These are phyloP conservation scores for Clavispora fructus DNA, from an alignment of 805 yeast genomes.

Conservation along the genomic window DNA sequence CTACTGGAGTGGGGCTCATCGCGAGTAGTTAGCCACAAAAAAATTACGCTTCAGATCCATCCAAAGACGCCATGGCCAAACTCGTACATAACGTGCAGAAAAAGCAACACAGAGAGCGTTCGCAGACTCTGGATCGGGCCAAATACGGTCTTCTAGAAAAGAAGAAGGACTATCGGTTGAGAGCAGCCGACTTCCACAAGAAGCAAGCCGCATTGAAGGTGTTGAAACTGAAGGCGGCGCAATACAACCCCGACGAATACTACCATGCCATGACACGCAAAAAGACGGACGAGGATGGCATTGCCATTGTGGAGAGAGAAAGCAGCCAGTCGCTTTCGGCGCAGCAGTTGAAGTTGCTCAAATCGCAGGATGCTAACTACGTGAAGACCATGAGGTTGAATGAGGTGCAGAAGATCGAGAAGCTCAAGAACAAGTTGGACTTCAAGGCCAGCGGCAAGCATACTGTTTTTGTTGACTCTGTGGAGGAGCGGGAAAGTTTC, in stretches of 20 bases:
- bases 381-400: conserved; percentile 69
- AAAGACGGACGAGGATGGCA: conserved; percentile 66
- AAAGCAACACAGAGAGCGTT: conserved; percentile 92
- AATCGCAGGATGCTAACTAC: conserved; percentile 88
- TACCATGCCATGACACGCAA: conserved; percentile 85
- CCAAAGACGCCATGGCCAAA: conserved; percentile 53
- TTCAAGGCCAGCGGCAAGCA: conserved; percentile 67
- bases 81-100: conserved; percentile 88
- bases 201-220: conserved; percentile 63
- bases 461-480: conserved; percentile 75
- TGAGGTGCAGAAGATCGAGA: conserved; percentile 62
- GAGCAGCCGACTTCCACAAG: conserved; percentile 55
- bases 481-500: conserved; percentile 51
- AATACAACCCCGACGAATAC: conserved; percentile 90
- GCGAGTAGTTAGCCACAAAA: background rate
- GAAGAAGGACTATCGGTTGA: conserved; percentile 51
- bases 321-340: conserved; percentile 54
- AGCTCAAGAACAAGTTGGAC: conserved; percentile 43
- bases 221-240: conserved; percentile 64
- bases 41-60: background rate
- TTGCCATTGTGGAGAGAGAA: conserved; percentile 55
- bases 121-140: conserved; percentile 73
- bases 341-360: conserved; percentile 77
- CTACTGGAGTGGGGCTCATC: background rate
- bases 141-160: conserved; percentile 86